Evolutionary conservation across 192 early-diverging fungal genomes (phyloP).

Genomic region (Paraglomus brasilianum): DNA sequence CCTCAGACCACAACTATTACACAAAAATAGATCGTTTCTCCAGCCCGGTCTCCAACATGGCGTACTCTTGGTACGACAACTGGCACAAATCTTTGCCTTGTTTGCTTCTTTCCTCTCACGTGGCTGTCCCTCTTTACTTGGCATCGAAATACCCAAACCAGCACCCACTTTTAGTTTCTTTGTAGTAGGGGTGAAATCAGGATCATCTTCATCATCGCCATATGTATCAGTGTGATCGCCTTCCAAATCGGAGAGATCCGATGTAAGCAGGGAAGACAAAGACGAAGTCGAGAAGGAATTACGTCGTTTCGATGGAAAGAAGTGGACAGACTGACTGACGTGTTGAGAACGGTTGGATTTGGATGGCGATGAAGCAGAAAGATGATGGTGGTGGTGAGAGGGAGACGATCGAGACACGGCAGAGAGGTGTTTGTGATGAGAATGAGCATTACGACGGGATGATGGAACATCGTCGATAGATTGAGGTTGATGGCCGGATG

Average conservation of each 20-base stretch:
- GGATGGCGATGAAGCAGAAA: constrained; percentile 13
- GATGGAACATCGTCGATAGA: neutral
- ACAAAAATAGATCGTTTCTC: constrained; percentile 36
- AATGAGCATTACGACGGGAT: neutral
- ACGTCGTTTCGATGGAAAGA: constrained; percentile 2
- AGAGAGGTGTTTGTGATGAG: neutral
- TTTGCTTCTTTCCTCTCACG: constrained; percentile 12
- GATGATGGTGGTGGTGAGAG: neutral
- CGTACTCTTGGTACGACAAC: constrained; percentile 40
- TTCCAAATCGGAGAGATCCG: constrained; percentile 21
- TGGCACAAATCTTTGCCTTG: constrained; percentile 35
- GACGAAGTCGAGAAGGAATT: constrained; percentile 21
- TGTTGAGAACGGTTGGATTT: neutral
- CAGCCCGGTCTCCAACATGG: constrained; percentile 48
- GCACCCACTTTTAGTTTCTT: constrained; percentile 6
- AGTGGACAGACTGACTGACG: neutral
- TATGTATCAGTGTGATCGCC: constrained; percentile 25
- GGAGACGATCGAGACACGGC: neutral
- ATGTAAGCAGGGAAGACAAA: constrained; percentile 8
- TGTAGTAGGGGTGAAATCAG: constrained; percentile 19
- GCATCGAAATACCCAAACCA: neutral
- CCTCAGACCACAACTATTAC: constrained; percentile 44
- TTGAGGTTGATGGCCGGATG: too few species aligned
- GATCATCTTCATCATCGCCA: constrained; percentile 33
- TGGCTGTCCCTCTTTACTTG: too few species aligned